These are phyloP conservation scores for Sophora flavescens DNA, from an alignment of 306 rosid species.

Conservation along the genomic window DNA sequence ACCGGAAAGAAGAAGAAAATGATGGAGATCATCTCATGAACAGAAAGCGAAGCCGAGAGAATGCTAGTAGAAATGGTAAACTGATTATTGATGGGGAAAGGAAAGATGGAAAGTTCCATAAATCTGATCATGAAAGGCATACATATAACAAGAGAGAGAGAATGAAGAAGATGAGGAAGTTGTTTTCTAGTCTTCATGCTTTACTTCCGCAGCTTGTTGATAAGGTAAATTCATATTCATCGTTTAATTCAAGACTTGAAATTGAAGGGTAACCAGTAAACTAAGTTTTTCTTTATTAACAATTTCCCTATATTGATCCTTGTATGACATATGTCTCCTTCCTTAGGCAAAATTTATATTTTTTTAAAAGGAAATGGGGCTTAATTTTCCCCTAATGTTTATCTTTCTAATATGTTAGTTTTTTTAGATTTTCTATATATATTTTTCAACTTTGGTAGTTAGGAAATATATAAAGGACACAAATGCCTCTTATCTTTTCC, in stretches of 20 bases:
- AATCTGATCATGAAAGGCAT: slow-evolving; percentile 67
- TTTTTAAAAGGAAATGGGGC: background rate
- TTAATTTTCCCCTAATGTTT: background rate
- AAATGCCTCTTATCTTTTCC: background rate
- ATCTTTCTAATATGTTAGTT: background rate
- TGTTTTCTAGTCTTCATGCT: slow-evolving; percentile 78
- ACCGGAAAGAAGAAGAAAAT: background rate
- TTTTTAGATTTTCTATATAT: background rate
- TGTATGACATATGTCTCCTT: background rate
- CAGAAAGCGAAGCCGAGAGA: slow-evolving; percentile 20
- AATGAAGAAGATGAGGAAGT: slow-evolving; percentile 86
- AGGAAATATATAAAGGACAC: background rate
- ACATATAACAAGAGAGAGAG: slow-evolving; percentile 85
- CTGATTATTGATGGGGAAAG: background rate
- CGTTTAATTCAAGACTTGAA: background rate
- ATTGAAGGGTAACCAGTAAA: background rate
- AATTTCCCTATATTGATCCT: background rate
- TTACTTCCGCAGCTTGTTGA: slow-evolving; percentile 83
- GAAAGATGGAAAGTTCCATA: slow-evolving; percentile 24
- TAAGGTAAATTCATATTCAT: slow-evolving; percentile 59
- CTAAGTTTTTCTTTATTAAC: background rate
- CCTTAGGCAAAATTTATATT: background rate
- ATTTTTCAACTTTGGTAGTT: background rate
- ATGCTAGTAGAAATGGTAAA: background rate
- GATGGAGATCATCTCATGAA: background rate